phyloP scores from a whole-genome alignment of 2,329 filamentous ascomycete genomes.

The Ilyonectria destructans region DNA sequence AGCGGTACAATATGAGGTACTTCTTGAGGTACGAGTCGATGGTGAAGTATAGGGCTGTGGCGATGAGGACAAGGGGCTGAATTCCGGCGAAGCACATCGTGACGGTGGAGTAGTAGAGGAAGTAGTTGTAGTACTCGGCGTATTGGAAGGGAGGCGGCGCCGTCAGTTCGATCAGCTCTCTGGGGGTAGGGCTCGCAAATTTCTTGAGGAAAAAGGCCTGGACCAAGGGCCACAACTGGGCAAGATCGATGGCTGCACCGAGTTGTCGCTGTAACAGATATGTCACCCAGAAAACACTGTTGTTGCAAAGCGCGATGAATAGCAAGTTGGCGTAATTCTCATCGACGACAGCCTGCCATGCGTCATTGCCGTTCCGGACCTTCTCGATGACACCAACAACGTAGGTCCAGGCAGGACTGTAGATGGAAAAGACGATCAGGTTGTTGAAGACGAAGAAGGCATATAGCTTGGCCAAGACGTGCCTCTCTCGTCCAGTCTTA shows the following conservation, averaged over 20 bases:
- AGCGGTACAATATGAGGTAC: conserved; percentile 94
- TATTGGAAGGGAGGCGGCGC: conserved; percentile 96
- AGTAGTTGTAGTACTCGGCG: conserved; percentile 98
- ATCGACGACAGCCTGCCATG: conserved; percentile 79
- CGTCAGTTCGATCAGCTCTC: conserved; percentile 92
- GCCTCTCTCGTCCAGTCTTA: conserved; percentile 92
- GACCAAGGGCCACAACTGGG: conserved; percentile 87
- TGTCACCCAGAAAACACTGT: conserved; percentile 94
- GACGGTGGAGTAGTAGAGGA: conserved; percentile 93
- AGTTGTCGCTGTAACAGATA: conserved; percentile 95
- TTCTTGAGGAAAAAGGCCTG: conserved; percentile 89
- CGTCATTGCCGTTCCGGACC: conserved; percentile 70
- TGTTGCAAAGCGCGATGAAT: conserved; percentile 83
- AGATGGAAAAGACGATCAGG: conserved; percentile 92
- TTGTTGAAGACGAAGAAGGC: conserved; percentile 99
- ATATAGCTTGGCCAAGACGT: conserved; percentile 92
- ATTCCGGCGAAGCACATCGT: conserved; percentile 87
- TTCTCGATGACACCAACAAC: conserved; percentile 76
- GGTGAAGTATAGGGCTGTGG: conserved; percentile 90
- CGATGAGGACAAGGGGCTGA: conserved; percentile 89
- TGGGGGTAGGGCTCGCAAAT: conserved; percentile 89
- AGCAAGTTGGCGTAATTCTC: conserved; percentile 75
- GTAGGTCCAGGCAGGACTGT: conserved; percentile 86
- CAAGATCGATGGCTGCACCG: conserved; percentile 93
- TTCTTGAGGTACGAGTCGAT: conserved; percentile 95